Percentiles rank a stretch among this genome's conserved stretches.
phyloP scores from a whole-genome alignment of 1,284 basidiomycete species.

The Ganoderma meredithae region DNA sequence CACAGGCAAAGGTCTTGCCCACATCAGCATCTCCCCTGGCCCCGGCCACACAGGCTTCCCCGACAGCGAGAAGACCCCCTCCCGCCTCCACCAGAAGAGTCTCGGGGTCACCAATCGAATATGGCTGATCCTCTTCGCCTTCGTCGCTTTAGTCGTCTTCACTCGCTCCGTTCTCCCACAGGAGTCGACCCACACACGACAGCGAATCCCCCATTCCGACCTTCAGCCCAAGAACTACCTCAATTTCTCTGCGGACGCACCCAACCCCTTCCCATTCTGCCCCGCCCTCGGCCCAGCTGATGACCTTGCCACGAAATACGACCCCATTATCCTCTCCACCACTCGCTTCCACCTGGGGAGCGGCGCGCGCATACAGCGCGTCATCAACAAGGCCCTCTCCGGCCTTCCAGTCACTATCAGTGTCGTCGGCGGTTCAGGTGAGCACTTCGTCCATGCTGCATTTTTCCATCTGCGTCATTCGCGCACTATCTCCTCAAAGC shows the following conservation, averaged over 20 bases:
- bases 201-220: conserved; percentile 55
- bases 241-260: conserved; percentile 59
- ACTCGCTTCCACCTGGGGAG: conserved; percentile 84
- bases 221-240: conserved; percentile 76
- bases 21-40: conserved; percentile 57
- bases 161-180: conserved; percentile 65
- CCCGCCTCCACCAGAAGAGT: conserved; percentile 60
- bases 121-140: conserved; percentile 68
- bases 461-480: neutral
- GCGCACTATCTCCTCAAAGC: conserved; percentile 4
- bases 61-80: conserved; percentile 54
- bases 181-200: conserved; percentile 38
- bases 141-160: conserved; percentile 67
- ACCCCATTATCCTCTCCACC: conserved; percentile 77
- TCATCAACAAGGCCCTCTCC: conserved; percentile 85
- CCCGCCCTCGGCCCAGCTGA: conserved; percentile 87
- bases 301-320: conserved; percentile 79
- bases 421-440: conserved; percentile 88
- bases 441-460: conserved; percentile 41
- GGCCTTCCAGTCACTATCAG: conserved; percentile 92
- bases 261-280: conserved; percentile 86
- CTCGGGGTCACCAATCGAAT: conserved; percentile 74
- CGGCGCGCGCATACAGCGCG: conserved; percentile 83
- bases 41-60: conserved; percentile 50
- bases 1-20: conserved; percentile 54